These are phyloP conservation scores for Isoetes taiwanensis DNA, from an alignment of 75 land plant species.

Conservation along the genomic window DNA sequence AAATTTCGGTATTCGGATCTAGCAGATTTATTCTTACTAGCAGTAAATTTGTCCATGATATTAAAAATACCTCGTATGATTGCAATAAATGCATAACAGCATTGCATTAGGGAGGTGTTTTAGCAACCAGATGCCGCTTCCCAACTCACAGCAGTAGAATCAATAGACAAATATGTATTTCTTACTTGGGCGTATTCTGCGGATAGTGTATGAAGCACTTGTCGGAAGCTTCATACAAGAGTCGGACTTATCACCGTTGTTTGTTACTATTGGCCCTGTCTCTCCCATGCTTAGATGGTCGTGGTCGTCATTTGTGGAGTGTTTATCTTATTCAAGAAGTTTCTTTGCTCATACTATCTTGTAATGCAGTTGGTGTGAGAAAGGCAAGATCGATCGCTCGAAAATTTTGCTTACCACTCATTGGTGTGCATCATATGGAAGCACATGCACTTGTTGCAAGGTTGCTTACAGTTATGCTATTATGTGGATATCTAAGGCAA, in stretches of 20 bases:
- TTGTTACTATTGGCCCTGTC: slow-evolving; percentile 98
- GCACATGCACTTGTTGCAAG: slow-evolving; percentile 96
- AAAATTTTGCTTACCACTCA: slow-evolving; percentile 46
- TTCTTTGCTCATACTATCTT: neutral
- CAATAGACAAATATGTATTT: too few relatives aligned
- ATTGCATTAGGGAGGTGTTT: too few relatives aligned
- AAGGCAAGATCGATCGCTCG: slow-evolving; percentile 81
- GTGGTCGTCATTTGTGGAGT: neutral
- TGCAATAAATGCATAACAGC: too few relatives aligned
- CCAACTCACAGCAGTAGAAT: too few relatives aligned
- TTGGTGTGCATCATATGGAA: slow-evolving; percentile 98
- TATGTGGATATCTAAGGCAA: too few relatives aligned
- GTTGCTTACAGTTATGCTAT: slow-evolving; percentile 19
- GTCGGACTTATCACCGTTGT: slow-evolving; percentile 74
- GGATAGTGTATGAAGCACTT: slow-evolving; percentile 84
- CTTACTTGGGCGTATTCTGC: slow-evolving; percentile 1
- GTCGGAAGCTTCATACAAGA: slow-evolving; percentile 47
- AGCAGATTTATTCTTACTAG: too few relatives aligned
- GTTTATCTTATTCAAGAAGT: neutral
- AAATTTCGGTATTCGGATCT: too few relatives aligned
- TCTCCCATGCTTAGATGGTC: slow-evolving; percentile 88
- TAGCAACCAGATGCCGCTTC: too few relatives aligned
- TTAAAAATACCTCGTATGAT: too few relatives aligned
- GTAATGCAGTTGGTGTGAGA: slow-evolving; percentile 68
- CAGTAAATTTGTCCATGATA: too few relatives aligned